Base-by-base conservation (phyloP, 805 yeast species). In the Monosporozyma aerobia region DNA sequence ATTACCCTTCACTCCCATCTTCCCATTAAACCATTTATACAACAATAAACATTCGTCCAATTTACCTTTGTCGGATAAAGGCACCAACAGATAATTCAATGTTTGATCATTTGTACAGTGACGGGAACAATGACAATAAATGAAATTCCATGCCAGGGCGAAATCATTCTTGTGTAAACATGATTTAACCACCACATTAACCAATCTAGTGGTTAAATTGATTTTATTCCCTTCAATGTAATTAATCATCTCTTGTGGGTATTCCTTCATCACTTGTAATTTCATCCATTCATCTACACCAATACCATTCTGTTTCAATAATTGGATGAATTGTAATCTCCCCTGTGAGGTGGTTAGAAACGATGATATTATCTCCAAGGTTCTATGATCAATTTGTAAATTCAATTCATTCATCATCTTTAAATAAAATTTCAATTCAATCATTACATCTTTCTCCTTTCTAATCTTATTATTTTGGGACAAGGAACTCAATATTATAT, bases 321-420 rank as follows among this genome's bases (percentile, higher is more conserved):
- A 13, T 29, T 44, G 13, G 8, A 46, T 19, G 19, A 30, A 46
- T 33, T 33, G 48, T 22, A 33, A 32, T 29, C 22, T 41, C 22
- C 39, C 44, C n/a, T 30, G 9, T 8, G 59, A 59, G 4, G 54
- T 45, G 9, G 70, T 69, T 10, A 68, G 50, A 10, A 72, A 53
- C 14, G 62, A 57, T 53, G 66, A 69, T 10, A 73, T 57, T 3
- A 69, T 53, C 16, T 65, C 61, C 74, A 77, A 74, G 0, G 79
- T 74, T 1, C 60, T 57, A 1, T 69, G 41, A 56, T 75, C 73
- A 0, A 74, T 73, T 2, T 56, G 47, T 1, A 73, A 49, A 0
- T 54, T 47, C 22, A 56, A 49, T 3, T 50, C 48, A 30, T 61
- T 51, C 77, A 75, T 73, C 48, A 60, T 58, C 14, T 56, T 56